Conservation (phyloP, 148 eudicot genomes). For the Vaccinium vitisidaea region DNA sequence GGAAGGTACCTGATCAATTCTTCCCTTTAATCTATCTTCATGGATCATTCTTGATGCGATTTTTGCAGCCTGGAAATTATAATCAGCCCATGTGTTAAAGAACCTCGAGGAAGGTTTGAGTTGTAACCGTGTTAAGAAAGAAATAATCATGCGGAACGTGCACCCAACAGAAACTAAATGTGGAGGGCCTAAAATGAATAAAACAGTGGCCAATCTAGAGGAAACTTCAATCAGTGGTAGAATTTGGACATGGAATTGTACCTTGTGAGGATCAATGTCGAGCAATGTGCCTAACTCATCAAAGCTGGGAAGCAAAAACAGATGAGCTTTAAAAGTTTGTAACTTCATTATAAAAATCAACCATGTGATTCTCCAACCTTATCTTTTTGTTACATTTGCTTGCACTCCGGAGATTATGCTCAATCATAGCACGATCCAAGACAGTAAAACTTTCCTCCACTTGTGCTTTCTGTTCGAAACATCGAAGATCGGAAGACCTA, state of each 20-base stretch:
- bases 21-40: conserved; percentile 98
- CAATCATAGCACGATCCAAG: conserved; percentile 98
- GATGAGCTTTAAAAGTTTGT: not conserved
- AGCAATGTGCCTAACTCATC: conserved; percentile 94
- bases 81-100: not conserved
- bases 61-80: conserved; percentile 81
- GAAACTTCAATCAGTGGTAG: not conserved
- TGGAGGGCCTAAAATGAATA: not conserved
- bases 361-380: conserved; percentile 42
- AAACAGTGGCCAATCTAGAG: not conserved
- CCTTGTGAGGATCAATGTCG: conserved; percentile 95
- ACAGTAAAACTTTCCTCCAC: conserved; percentile 92
- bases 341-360: not conserved
- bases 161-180: not conserved
- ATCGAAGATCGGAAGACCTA: conserved; percentile 18
- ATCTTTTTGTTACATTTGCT: conserved; percentile 97
- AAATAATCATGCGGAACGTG: not conserved
- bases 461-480: conserved; percentile 70
- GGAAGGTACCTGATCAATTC: conserved; percentile 81
- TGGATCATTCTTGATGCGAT: conserved; percentile 95
- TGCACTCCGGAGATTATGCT: conserved; percentile 97
- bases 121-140: not conserved
- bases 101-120: not conserved
- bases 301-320: conserved; percentile 44
- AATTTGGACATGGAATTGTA: conserved; percentile 20